Evolutionary conservation across 2,329 filamentous ascomycete species (phyloP).

Genomic region (Pleomassaria siparia): DNA sequence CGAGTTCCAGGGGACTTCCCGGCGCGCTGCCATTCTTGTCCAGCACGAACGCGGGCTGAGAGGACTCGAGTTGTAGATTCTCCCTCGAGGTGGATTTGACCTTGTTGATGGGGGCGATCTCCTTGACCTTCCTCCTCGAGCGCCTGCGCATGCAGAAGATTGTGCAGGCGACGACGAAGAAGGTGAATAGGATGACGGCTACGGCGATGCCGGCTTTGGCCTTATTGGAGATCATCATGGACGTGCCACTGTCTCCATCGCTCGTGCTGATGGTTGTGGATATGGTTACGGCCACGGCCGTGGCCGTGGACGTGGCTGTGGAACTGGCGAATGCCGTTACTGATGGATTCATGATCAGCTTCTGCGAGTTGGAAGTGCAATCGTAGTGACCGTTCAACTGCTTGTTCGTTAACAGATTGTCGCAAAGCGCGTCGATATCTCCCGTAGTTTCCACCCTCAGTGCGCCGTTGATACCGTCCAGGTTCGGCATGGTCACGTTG

Average conservation of each 20-base stretch:
- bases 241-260: not conserved
- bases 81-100: no score
- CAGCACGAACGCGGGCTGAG: no score
- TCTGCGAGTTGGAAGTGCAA: constrained; percentile 16
- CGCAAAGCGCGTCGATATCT: constrained; percentile 18
- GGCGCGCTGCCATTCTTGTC: no score
- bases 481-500: constrained; percentile 23
- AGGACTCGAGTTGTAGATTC: no score
- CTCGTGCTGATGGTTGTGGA: not conserved
- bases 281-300: not conserved
- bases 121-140: constrained; percentile 12
- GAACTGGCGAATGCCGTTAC: no score
- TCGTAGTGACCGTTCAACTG: constrained; percentile 17
- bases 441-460: constrained; percentile 17
- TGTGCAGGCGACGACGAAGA: constrained; percentile 2
- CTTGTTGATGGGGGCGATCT: constrained; percentile 12
- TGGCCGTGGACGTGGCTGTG: not conserved
- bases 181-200: constrained; percentile 3
- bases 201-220: constrained; percentile 4
- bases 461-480: constrained; percentile 16
- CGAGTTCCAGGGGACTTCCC: no score
- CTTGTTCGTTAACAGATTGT: constrained; percentile 6
- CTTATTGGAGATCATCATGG: not conserved
- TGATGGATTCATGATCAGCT: not conserved
- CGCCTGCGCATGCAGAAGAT: constrained; percentile 14